A percentile compares a stretch with the other conserved stretches of the same genome.
phyloP scores from a whole-genome alignment of 2,329 filamentous ascomycete genomes.

The Epicoccum sorghinum region DNA sequence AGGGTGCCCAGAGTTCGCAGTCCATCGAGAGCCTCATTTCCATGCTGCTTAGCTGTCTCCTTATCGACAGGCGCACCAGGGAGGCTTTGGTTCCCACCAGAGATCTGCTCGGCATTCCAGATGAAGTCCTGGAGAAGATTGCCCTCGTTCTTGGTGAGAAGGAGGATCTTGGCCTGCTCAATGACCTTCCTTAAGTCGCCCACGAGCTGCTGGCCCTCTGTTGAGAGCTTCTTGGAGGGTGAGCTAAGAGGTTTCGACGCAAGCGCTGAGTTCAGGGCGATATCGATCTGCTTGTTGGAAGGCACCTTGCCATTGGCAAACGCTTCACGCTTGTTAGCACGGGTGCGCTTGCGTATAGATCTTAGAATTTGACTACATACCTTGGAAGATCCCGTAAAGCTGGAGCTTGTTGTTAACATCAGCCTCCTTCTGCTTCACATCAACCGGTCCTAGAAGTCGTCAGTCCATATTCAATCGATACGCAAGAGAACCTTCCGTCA shows the following conservation, averaged over 20 bases:
- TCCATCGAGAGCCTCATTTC: slow-evolving; percentile 81
- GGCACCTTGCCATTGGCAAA: slow-evolving; percentile 90
- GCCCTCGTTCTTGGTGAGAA: slow-evolving; percentile 93
- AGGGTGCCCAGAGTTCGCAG: slow-evolving; percentile 86
- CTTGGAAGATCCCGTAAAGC: slow-evolving; percentile 84
- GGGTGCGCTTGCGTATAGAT: background rate
- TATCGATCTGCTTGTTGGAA: slow-evolving; percentile 94
- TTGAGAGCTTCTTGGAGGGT: slow-evolving; percentile 78
- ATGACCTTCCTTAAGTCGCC: slow-evolving; percentile 80
- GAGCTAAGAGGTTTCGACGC: slow-evolving; percentile 70
- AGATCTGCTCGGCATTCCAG: slow-evolving; percentile 85
- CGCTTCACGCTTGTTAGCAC: slow-evolving; percentile 56
- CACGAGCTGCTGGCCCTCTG: slow-evolving; percentile 81
- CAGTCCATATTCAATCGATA: slow-evolving; percentile 38
- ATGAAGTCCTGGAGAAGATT: slow-evolving; percentile 96
- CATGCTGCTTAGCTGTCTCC: slow-evolving; percentile 80
- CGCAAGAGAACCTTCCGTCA: background rate
- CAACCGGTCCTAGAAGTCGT: slow-evolving; percentile 66
- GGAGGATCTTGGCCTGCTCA: slow-evolving; percentile 79
- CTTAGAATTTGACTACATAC: slow-evolving; percentile 48
- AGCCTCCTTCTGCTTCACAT: slow-evolving; percentile 77
- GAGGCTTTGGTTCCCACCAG: slow-evolving; percentile 63
- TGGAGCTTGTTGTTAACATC: slow-evolving; percentile 94
- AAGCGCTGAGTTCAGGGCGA: slow-evolving; percentile 88
- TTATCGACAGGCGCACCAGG: slow-evolving; percentile 75